Conservation (phyloP, 345 rosid genomes). For the Pseudoturritis turrita region DNA sequence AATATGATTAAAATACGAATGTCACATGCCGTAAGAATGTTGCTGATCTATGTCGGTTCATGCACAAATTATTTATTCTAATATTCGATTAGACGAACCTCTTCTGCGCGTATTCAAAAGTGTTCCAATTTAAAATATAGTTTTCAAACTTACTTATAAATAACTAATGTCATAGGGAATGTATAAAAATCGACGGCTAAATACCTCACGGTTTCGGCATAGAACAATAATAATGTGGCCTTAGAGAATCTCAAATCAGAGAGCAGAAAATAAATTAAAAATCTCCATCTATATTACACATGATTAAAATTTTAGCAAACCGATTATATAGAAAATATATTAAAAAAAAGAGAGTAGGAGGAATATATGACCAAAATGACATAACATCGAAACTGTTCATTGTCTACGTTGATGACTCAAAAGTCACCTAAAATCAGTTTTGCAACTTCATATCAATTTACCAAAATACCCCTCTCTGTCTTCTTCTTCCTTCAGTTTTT, state of each 20-base stretch:
- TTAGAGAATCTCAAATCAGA: background rate
- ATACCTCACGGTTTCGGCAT: constrained; percentile 1
- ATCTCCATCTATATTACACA: constrained; percentile 18
- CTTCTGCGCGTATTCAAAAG: background rate
- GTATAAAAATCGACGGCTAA: constrained; percentile 17
- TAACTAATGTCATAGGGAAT: background rate
- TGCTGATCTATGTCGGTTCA: constrained; percentile 25
- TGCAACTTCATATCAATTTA: background rate
- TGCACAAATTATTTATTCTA: constrained; percentile 22
- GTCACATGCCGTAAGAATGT: constrained; percentile 27
- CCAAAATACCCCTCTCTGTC: constrained; percentile 8
- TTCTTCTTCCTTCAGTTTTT: constrained; percentile 10
- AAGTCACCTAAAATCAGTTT: constrained; percentile 14
- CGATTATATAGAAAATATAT: background rate
- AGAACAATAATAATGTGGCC: background rate
- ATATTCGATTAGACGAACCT: background rate
- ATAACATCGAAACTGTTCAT: constrained; percentile 15
- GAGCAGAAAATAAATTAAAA: background rate
- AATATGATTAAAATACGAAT: background rate
- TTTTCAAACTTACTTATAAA: background rate
- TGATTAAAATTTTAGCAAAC: background rate
- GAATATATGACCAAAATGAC: constrained; percentile 21
- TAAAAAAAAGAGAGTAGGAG: background rate
- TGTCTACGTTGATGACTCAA: constrained; percentile 19
- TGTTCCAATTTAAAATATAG: background rate